Evolutionary conservation across 805 yeast genomes (phyloP), one percentile per base, ranked within the genome.

Genomic region (Wickerhamomyces subpelliculosus): DNA sequence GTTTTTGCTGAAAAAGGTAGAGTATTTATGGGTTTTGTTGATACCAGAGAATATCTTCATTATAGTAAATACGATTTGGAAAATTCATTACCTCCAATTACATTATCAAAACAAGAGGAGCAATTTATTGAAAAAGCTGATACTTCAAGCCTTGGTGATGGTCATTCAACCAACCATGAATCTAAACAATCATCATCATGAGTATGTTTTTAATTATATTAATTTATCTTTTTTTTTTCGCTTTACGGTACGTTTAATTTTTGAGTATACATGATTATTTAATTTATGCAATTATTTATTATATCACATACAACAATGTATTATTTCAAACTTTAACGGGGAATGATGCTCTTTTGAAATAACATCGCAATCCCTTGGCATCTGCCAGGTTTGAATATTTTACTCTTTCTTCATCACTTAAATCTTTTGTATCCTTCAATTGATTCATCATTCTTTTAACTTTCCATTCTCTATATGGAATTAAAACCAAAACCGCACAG

Each of bases 381-480:
- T 36, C 32, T 26, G 28, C 4, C 7, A 45, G 27, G 5, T 20
- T 23, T 3, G 32, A 11, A 16, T 24, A 41, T 9, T 27, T 5
- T 8, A n/a, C 12, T 14, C 24, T 39, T 22, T 32, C 27, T 6
- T 14, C 24, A 9, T 35, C 44, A 8, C 32, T 31, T 7, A 35
- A 6, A 7, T 25, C 27, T n/a, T 37, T 38, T 2, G 46, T 34
- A 16, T 33, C 42, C 29, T 37, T 43, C 34, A 42, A 12, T 30
- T 48, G 52, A 11, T 40, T 39, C 12, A 76, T 43, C 51, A 63
- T 62, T 33, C 70, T 55, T 32, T 65, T 47, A 2, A 80, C 72
- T 39, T 72, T 61, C 62, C 67, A 64, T 44, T 76, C 80, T 45
- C 88, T 63, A 17, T 75, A 59, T 1, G 73, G 58, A 2, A 74